These are phyloP conservation scores for Fusarium ramigenum DNA, from an alignment of 2,329 filamentous ascomycete species.

Conservation along the genomic window DNA sequence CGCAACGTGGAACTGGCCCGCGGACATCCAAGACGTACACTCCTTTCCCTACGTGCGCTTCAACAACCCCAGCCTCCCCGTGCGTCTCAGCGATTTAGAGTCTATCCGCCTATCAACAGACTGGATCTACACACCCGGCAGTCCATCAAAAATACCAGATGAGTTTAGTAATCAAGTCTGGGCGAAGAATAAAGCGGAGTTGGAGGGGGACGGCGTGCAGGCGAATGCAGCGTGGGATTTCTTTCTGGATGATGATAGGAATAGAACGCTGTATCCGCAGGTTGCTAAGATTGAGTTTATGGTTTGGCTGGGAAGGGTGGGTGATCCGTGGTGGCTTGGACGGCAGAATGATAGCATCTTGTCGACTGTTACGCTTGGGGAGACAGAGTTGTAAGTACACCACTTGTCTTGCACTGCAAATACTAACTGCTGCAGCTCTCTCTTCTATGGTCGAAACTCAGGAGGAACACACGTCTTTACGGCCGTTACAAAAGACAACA, in stretches of 20 bases:
- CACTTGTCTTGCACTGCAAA: accelerated
- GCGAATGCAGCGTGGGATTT: slow-evolving; percentile 43
- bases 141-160: not conserved
- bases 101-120: slow-evolving; percentile 36
- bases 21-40: slow-evolving; percentile 38
- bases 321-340: slow-evolving; percentile 42
- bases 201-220: slow-evolving; percentile 8
- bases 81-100: slow-evolving; percentile 30
- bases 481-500: slow-evolving; percentile 22
- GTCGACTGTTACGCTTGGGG: slow-evolving; percentile 33
- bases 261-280: slow-evolving; percentile 36
- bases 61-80: slow-evolving; percentile 26
- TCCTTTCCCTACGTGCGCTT: slow-evolving; percentile 42
- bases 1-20: slow-evolving; percentile 39
- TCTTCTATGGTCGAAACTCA: slow-evolving; percentile 37
- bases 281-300: slow-evolving; percentile 38
- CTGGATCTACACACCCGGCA: slow-evolving; percentile 38
- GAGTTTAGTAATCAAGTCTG: slow-evolving; percentile 22
- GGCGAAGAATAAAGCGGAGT: slow-evolving; percentile 25
- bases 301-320: slow-evolving; percentile 40
- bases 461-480: slow-evolving; percentile 42
- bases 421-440: slow-evolving; percentile 13
- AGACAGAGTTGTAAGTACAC: slow-evolving; percentile 36
- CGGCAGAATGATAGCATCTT: slow-evolving; percentile 30
- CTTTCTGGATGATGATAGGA: slow-evolving; percentile 39